A percentile compares a stretch with the other conserved stretches of the same genome.
Conservation (phyloP, 164 flowering plant species). For the Cinnamomum chago region DNA sequence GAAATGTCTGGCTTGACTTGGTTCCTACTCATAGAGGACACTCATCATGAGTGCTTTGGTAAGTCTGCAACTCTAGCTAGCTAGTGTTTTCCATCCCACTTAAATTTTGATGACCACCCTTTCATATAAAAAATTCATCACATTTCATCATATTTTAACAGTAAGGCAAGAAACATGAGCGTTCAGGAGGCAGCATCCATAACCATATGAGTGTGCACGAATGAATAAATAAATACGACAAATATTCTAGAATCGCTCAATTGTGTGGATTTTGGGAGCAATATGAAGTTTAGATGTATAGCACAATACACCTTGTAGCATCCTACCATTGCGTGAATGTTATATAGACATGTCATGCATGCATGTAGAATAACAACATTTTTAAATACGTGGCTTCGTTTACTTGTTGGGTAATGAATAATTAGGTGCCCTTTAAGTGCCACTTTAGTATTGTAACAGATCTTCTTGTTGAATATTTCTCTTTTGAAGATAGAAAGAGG, state of each 20-base stretch:
- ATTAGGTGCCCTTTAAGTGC: no score
- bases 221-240: neutral
- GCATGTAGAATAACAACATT: no score
- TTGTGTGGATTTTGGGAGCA: neutral
- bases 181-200: constrained; percentile 22
- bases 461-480: no score
- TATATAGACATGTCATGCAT: no score
- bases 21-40: constrained; percentile 34
- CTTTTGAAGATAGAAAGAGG: no score
- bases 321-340: no score
- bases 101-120: constrained; percentile 10
- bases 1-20: constrained; percentile 27
- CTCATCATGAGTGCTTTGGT: constrained; percentile 30
- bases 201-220: neutral
- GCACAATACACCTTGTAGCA: no score
- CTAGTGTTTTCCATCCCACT: constrained; percentile 11
- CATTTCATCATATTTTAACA: neutral
- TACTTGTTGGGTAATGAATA: no score
- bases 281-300: no score
- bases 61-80: constrained; percentile 17
- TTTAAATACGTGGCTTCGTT: no score
- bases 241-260: neutral
- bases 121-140: constrained; percentile 10
- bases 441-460: no score
- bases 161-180: constrained; percentile 7